Evolutionary conservation across 176 grass and related monocot genomes (phyloP).

Genomic region (Juncus effusus): DNA sequence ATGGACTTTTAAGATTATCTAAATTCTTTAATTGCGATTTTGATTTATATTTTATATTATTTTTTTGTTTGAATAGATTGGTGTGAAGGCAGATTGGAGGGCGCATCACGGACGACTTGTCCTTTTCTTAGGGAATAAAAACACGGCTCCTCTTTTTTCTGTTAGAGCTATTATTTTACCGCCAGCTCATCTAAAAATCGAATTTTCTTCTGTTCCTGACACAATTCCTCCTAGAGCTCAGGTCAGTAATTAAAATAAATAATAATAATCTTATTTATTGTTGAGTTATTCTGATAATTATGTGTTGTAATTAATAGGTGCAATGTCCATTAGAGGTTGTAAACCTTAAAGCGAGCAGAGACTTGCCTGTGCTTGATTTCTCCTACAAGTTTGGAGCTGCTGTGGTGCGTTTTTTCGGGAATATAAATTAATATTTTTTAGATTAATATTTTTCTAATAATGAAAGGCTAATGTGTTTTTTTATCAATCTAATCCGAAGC

Average conservation of each 20-base stretch:
- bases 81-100: constrained; percentile 93
- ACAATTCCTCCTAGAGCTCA: constrained; percentile 96
- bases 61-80: constrained; percentile 52
- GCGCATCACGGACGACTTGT: constrained; percentile 79
- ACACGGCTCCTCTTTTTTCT: constrained; percentile 63
- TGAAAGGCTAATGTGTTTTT: constrained; percentile 3
- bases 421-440: constrained; percentile 1
- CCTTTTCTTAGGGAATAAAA: constrained; percentile 99
- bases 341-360: constrained; percentile 89
- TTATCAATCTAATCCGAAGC: constrained; percentile 58
- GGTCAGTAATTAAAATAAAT: constrained; percentile 34
- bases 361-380: constrained; percentile 98
- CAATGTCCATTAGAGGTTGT: constrained; percentile 91
- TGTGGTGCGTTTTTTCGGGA: constrained; percentile 32
- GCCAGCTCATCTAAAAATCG: constrained; percentile 76
- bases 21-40: not conserved
- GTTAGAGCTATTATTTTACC: constrained; percentile 69
- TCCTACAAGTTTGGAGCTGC: constrained; percentile 84
- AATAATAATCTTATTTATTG: not conserved
- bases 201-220: constrained; percentile 78
- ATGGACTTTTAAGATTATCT: not conserved
- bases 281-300: not conserved
- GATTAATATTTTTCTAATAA: not conserved
- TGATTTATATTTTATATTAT: constrained; percentile 15
- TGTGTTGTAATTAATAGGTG: constrained; percentile 43